Evolutionary conservation across 495 filamentous ascomycete species (phyloP), one percentile per base, ranked within the genome.

Genomic region (Alectoria sarmentosa): DNA sequence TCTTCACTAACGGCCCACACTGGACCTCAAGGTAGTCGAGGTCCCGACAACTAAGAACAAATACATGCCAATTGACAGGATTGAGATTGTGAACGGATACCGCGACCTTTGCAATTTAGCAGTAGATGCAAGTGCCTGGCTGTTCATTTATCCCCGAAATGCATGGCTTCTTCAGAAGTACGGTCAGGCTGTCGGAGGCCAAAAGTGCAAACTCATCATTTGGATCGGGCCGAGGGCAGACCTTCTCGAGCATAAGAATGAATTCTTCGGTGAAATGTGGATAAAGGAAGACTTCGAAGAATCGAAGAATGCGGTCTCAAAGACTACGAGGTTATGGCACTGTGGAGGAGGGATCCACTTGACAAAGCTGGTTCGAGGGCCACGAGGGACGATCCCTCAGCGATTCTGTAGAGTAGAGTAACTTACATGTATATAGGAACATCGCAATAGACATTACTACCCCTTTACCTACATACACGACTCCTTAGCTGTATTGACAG

Each of bases 81-180:
- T 82, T 63, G 65, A 77, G 28, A 66, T 74, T 11, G 81, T 84
- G 39, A 56, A 58, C 7, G 80, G 78, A 19, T 78, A 77, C 1
- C 78, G 80, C 70, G 74, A 70, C n/a, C 66, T 81, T 10, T 68
- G 72, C 59, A 19, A 69, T 3, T 57, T 71, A 2, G 78, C 78
- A 21, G 63, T 64, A 19, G 64, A 73, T 28, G 81, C 81, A 4
- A 56, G 56, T 1, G 75, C 77, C 30, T 81, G 82, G 80, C 70
- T 86, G 72, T 83, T 84, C 72, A 77, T 85, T 15, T 86, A 85
- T 60, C 83, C 83, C 2, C 74, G 80, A n/a, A 72, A 82, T 19
- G 73, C 76, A 7, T 72, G 69, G 36, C 65, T 86, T 28, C 61
- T 85, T 9, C 59, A 59, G 2, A 77, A 72, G 49, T 85, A 84